Conservation (phyloP, 1,284 basidiomycete genomes). For the Microbotryum scabiosae region DNA sequence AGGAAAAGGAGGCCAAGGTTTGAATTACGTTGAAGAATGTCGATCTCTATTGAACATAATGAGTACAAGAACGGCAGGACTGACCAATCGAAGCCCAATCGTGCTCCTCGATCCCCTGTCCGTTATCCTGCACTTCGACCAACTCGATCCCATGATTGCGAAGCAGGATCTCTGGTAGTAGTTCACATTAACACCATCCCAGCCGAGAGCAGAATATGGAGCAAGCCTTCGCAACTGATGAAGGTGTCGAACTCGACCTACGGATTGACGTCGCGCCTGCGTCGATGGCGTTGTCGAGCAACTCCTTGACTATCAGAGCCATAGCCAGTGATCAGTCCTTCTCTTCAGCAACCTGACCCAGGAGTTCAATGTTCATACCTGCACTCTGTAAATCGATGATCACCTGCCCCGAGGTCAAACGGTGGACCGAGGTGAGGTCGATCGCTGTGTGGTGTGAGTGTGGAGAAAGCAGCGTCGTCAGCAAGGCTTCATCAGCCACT, state of each 20-base stretch:
- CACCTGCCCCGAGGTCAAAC: constrained; percentile 88
- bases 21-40: no score
- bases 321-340: background rate
- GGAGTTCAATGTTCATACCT: no score
- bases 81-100: constrained; percentile 73
- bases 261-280: constrained; percentile 81
- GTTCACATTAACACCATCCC: no score
- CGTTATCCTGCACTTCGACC: constrained; percentile 90
- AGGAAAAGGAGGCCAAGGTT: constrained; percentile 3
- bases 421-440: constrained; percentile 66
- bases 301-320: constrained; percentile 69
- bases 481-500: background rate
- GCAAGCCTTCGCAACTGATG: background rate
- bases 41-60: no score
- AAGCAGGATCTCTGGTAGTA: constrained; percentile 68
- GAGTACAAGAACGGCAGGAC: no score
- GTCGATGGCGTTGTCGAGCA: constrained; percentile 93
- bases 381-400: constrained; percentile 76
- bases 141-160: constrained; percentile 77
- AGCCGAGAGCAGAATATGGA: no score
- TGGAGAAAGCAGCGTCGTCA: background rate
- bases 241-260: constrained; percentile 40
- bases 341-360: background rate
- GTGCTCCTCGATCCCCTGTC: constrained; percentile 66
- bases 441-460: constrained; percentile 47